Evolutionary conservation across 306 rosid species (phyloP), one percentile per base, ranked within the genome.

Genomic region (Geum urbanum): DNA sequence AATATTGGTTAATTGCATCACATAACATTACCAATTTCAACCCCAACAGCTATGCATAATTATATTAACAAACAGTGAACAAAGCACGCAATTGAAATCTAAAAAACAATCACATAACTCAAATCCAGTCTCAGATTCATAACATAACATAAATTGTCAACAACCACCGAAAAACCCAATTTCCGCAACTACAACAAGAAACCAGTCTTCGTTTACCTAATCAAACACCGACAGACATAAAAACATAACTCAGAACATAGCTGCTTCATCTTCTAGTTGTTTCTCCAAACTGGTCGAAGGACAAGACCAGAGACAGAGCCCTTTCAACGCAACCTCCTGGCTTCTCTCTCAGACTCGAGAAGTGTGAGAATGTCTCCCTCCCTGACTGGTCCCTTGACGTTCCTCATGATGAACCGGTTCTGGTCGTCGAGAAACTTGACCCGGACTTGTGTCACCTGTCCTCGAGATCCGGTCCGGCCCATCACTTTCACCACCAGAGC

Each of bases 331-430:
- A 60, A 8, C 66, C 66, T 60, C 39, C 66, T 60, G 0, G 66
- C 66, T 15, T 60, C 66, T 16, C 66, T 60, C 66, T 60, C 66
- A 7, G 66, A 60, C 66, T 60, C 66, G 47, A 60, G 66, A 3
- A 60, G 46, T 45, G 66, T 60, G 40, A 60, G 66, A 46, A 60
- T 39, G 24, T 60, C 66, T 20, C 66, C 66, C 66, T 60, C 66
- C 46, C 66, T 43, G 44, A 60, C 66, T 3, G 66, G 66, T 8
- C 66, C 66, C 66, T 60, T 60, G 47, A 60, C 66, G 66, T 60
- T 60, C 46, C 66, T 60, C 66, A 60, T 60, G 66, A 60, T 60
- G 66, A 60, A 60, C 13, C 66, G 66, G 46, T 60, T 60, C 66
- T 60, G 66, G 66, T 60, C 66, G 46, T 60, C 66, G 19, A 60